These are phyloP conservation scores for Rhodotorula graminis DNA, from an alignment of 768 basidiomycete genomes.

Conservation along the genomic window DNA sequence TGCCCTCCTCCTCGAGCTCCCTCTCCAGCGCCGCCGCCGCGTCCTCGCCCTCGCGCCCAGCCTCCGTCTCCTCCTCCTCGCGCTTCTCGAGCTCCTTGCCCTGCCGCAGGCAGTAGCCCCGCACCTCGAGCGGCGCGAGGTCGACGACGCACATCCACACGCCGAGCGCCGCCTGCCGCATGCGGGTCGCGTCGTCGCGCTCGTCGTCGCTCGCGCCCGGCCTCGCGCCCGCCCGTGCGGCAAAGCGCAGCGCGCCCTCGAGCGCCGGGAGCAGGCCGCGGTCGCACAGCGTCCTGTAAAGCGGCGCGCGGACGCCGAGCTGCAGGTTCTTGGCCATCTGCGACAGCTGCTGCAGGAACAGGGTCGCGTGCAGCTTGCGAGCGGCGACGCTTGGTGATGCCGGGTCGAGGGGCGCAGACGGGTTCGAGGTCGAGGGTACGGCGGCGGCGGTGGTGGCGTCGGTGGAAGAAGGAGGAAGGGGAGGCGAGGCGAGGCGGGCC, in stretches of 20 bases:
- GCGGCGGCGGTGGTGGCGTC: background rate
- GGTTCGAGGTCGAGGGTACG: conserved; percentile 4
- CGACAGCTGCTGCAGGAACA: conserved; percentile 85
- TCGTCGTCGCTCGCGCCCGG: background rate
- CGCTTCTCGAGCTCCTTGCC: conserved; percentile 19
- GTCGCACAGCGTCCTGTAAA: conserved; percentile 83
- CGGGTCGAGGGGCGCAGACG: background rate
- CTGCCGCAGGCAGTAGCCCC: conserved; percentile 63
- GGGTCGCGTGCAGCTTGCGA: conserved; percentile 64
- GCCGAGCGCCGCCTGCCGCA: conserved; percentile 80
- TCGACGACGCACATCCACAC: conserved; percentile 79
- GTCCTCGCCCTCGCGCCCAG: conserved; percentile 34
- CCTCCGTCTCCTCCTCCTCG: conserved; percentile 43
- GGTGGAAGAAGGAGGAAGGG: background rate
- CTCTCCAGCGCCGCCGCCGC: conserved; percentile 10
- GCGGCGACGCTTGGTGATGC: background rate
- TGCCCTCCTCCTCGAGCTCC: background rate
- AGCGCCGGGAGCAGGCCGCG: conserved; percentile 83
- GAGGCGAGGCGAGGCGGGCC: background rate
- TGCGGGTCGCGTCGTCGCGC: conserved; percentile 53
- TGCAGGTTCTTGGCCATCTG: conserved; percentile 97
- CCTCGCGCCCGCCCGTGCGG: conserved; percentile 43
- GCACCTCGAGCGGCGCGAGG: conserved; percentile 81
- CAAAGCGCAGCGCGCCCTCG: conserved; percentile 73
- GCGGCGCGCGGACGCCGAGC: conserved; percentile 70